Conservation (phyloP, 2,329 filamentous ascomycete species). For the Erysiphe pulchra region DNA sequence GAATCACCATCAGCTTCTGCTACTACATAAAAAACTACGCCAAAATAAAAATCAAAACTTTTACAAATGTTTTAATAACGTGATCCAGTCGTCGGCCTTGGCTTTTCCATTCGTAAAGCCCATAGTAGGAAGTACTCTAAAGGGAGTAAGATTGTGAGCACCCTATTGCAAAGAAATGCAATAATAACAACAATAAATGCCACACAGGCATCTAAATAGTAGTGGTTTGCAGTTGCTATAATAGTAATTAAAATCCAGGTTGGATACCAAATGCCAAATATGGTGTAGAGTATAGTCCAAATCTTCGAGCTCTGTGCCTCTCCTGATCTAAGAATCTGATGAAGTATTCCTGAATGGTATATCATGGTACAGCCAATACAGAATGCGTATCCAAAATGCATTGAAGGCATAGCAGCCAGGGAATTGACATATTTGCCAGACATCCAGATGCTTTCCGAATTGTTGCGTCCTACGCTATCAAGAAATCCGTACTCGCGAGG, state of each 20-base stretch:
- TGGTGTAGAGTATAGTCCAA: slow-evolving; percentile 19
- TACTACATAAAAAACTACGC: too few relatives aligned
- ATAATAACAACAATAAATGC: slow-evolving; percentile 20
- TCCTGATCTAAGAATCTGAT: slow-evolving; percentile 15
- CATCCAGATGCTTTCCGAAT: slow-evolving; percentile 24
- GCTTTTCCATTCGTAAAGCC: slow-evolving; percentile 22
- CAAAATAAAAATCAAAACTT: too few relatives aligned
- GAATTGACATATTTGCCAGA: slow-evolving; percentile 23
- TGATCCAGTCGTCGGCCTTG: slow-evolving; percentile 20
- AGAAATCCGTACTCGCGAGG: slow-evolving; percentile 23
- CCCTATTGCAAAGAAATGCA: slow-evolving; percentile 21
- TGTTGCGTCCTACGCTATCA: slow-evolving; percentile 22
- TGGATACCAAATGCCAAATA: slow-evolving; percentile 20
- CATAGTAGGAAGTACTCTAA: slow-evolving; percentile 23
- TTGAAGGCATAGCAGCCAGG: slow-evolving; percentile 23
- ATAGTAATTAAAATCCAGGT: slow-evolving; percentile 22
- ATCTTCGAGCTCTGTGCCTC: slow-evolving; percentile 18
- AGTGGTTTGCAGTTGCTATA: slow-evolving; percentile 28
- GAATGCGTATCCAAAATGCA: slow-evolving; percentile 29
- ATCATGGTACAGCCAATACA: slow-evolving; percentile 24
- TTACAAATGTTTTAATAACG: too few relatives aligned
- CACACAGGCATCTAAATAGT: slow-evolving; percentile 24
- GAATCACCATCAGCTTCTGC: too few relatives aligned
- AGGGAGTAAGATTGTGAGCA: slow-evolving; percentile 23
- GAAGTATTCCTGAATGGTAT: slow-evolving; percentile 24